Percentiles rank a stretch among this genome's conserved stretches.
phyloP scores from a whole-genome alignment of 306 rosid species.

The Leucaena leucocephala region DNA sequence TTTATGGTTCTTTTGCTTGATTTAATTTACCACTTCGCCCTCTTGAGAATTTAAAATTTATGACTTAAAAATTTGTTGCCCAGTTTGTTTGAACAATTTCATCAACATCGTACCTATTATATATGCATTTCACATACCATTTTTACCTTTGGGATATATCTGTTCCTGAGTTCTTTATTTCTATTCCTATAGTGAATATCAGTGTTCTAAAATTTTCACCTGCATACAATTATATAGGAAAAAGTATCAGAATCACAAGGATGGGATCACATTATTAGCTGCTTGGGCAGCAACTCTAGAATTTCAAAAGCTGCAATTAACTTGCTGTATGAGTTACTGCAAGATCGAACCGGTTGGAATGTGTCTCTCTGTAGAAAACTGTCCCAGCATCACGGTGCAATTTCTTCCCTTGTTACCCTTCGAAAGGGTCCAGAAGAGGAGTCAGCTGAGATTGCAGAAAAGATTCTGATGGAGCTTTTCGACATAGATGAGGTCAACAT shows the following conservation, averaged over 20 bases:
- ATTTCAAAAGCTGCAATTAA: slow-evolving; percentile 67
- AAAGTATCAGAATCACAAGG: slow-evolving; percentile 59
- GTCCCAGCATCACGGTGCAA: slow-evolving; percentile 54
- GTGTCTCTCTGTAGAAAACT: slow-evolving; percentile 61
- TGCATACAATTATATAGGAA: slow-evolving; percentile 49
- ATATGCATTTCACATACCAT: background rate
- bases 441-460: slow-evolving; percentile 68
- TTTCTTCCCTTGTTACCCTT: slow-evolving; percentile 60
- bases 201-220: slow-evolving; percentile 27
- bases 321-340: slow-evolving; percentile 67
- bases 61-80: slow-evolving; percentile 1
- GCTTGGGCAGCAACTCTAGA: slow-evolving; percentile 60
- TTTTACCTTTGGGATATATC: slow-evolving; percentile 13
- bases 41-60: slow-evolving; percentile 24
- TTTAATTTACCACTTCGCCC: background rate
- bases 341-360: slow-evolving; percentile 71
- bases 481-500: slow-evolving; percentile 62
- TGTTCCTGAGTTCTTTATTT: background rate
- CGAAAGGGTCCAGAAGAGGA: slow-evolving; percentile 47
- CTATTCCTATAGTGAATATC: background rate
- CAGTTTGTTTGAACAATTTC: background rate
- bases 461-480: slow-evolving; percentile 63
- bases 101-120: background rate
- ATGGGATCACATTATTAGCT: slow-evolving; percentile 65
- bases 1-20: slow-evolving; percentile 22